Evolutionary conservation across 805 yeast genomes (phyloP).

Genomic region (Nakazawaea sp.): DNA sequence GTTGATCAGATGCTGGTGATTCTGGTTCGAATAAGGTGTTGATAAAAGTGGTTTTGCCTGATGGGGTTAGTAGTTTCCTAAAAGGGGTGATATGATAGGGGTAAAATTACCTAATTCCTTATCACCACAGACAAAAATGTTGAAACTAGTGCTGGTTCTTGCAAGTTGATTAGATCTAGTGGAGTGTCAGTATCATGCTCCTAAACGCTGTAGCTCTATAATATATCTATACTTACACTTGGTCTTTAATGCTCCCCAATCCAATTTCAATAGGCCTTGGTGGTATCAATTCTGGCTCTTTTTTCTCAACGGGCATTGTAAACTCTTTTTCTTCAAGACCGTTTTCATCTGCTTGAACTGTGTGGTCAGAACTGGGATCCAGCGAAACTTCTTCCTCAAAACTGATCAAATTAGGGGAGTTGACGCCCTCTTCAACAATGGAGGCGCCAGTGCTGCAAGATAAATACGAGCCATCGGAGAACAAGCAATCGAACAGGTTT

Average conservation of each 20-base stretch:
- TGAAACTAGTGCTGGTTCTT: conserved; percentile 67
- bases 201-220: neutral
- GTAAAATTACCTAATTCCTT: conserved; percentile 70
- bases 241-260: neutral
- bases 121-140: conserved; percentile 84
- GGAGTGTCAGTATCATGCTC: neutral
- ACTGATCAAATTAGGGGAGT: too few relatives aligned
- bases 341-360: too few relatives aligned
- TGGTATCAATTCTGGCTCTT: too few relatives aligned
- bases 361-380: too few relatives aligned
- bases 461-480: too few relatives aligned
- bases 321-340: too few relatives aligned
- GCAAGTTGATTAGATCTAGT: conserved; percentile 63
- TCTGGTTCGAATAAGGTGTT: conserved; percentile 64
- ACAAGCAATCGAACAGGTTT: too few relatives aligned
- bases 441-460: too few relatives aligned
- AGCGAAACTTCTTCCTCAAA: too few relatives aligned
- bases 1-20: conserved; percentile 30
- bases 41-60: conserved; percentile 69
- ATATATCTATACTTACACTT: conserved; percentile 3
- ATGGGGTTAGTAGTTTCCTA: conserved; percentile 1
- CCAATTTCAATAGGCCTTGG: conserved; percentile 1
- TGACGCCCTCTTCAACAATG: too few relatives aligned
- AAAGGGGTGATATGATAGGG: neutral
- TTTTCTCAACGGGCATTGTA: too few relatives aligned